A percentile compares a stretch with the other conserved stretches of the same genome.
These are phyloP conservation scores for Aspergillus olivimuriae DNA, from an alignment of 495 filamentous ascomycete species.

Conservation along the genomic window DNA sequence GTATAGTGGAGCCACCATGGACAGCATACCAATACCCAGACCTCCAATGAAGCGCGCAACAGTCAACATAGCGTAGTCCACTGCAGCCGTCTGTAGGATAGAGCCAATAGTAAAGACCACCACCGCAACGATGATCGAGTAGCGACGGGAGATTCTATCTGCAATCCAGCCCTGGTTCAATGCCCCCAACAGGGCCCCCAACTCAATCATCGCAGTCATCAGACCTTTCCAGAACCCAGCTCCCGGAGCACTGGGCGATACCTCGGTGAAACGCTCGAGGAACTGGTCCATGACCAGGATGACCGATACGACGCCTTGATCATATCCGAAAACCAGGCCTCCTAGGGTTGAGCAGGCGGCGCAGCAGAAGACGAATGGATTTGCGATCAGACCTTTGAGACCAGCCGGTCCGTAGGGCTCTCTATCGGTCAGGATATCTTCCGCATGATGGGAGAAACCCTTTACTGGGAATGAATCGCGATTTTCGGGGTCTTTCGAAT, in stretches of 20 bases:
- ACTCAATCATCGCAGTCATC: conserved; percentile 55
- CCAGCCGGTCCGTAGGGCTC: conserved; percentile 44
- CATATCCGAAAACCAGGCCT: conserved; percentile 53
- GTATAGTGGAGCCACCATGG: conserved; percentile 50
- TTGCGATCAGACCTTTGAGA: conserved; percentile 41
- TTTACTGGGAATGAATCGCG: conserved; percentile 15
- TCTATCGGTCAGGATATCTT: conserved; percentile 28
- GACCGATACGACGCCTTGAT: conserved; percentile 51
- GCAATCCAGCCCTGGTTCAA: conserved; percentile 55
- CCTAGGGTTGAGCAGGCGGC: conserved; percentile 50
- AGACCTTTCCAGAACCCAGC: conserved; percentile 54
- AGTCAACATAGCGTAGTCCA: conserved; percentile 51
- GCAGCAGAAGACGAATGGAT: conserved; percentile 45
- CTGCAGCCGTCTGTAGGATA: conserved; percentile 48
- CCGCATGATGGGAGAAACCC: conserved; percentile 39
- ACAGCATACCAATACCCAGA: conserved; percentile 52
- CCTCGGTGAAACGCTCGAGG: conserved; percentile 40
- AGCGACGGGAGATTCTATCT: conserved; percentile 52
- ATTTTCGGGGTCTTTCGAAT: not conserved
- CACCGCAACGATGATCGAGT: conserved; percentile 51
- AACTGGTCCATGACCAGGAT: conserved; percentile 55
- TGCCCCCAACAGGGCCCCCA: conserved; percentile 50
- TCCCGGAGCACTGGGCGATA: conserved; percentile 34
- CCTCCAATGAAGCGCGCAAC: conserved; percentile 58
- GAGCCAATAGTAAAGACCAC: conserved; percentile 50